These are phyloP conservation scores for Gossypium rotundifolium DNA, from an alignment of 345 rosid genomes.

Conservation along the genomic window DNA sequence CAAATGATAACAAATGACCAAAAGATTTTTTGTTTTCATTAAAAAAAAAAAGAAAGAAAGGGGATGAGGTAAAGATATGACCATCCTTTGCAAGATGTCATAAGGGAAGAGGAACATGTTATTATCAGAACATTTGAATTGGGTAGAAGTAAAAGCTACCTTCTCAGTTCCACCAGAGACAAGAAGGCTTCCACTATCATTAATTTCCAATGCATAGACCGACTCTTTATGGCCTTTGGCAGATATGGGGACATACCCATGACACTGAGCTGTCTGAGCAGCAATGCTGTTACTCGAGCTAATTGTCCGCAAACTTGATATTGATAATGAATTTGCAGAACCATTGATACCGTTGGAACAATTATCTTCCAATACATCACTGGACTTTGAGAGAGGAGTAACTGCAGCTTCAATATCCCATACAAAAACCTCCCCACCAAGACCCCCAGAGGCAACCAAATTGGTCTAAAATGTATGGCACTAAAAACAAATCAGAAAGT, in stretches of 20 bases:
- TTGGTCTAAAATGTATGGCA: constrained; percentile 68
- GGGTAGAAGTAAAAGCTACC: constrained; percentile 37
- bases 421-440: constrained; percentile 98
- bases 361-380: constrained; percentile 70
- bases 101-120: not conserved
- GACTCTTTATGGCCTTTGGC: constrained; percentile 99
- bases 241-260: constrained; percentile 71
- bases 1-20: not conserved
- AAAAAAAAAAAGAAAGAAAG: too few species aligned
- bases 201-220: constrained; percentile 95
- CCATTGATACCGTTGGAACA: constrained; percentile 62
- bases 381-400: constrained; percentile 64
- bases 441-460: constrained; percentile 99
- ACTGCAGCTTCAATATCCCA: constrained; percentile 98
- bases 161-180: constrained; percentile 99
- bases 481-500: constrained; percentile 65
- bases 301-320: constrained; percentile 73
- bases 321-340: constrained; percentile 48
- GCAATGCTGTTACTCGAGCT: constrained; percentile 81
- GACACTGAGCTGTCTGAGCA: constrained; percentile 57
- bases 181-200: constrained; percentile 81
- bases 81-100: not conserved
- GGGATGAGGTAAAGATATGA: not conserved
- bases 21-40: too few species aligned
- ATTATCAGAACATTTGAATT: not conserved